Evolutionary conservation across 2,329 filamentous ascomycete species (phyloP).

Genomic region (Calonectria montana): DNA sequence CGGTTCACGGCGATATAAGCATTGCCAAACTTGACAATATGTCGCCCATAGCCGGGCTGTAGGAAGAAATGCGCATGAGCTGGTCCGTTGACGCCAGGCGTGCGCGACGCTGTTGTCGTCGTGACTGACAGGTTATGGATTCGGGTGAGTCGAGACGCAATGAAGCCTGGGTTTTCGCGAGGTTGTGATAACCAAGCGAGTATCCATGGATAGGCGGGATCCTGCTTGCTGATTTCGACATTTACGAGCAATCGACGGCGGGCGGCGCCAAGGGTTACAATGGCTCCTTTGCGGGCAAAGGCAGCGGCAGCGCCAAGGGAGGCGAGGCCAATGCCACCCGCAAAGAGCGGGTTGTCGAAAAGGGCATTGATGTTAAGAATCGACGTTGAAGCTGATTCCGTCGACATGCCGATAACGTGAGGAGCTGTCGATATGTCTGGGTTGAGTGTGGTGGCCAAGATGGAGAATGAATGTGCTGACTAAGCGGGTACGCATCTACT

Average conservation of each 20-base stretch:
- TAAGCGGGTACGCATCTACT: not conserved
- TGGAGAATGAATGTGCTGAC: slow-evolving; percentile 18
- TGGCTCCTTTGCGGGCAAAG: slow-evolving; percentile 81
- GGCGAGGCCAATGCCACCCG: slow-evolving; percentile 88
- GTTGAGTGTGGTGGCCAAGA: slow-evolving; percentile 20
- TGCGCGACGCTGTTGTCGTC: slow-evolving; percentile 70
- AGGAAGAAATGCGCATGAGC: slow-evolving; percentile 85
- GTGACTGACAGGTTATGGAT: slow-evolving; percentile 70
- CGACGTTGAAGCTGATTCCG: slow-evolving; percentile 44
- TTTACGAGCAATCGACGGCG: slow-evolving; percentile 91
- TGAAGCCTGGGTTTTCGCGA: slow-evolving; percentile 71
- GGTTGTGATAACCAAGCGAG: slow-evolving; percentile 93
- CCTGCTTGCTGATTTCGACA: slow-evolving; percentile 93
- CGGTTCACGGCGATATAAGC: slow-evolving; percentile 90
- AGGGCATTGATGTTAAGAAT: slow-evolving; percentile 66
- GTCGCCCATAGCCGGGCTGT: slow-evolving; percentile 89
- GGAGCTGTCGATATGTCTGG: slow-evolving; percentile 32
- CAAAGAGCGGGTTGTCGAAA: slow-evolving; percentile 72
- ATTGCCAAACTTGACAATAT: slow-evolving; percentile 87
- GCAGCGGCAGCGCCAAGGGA: slow-evolving; percentile 85
- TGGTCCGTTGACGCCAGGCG: slow-evolving; percentile 70
- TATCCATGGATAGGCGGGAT: slow-evolving; percentile 94
- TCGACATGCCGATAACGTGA: slow-evolving; percentile 45
- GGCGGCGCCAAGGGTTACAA: slow-evolving; percentile 78
- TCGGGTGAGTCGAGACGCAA: slow-evolving; percentile 68